Evolutionary conservation across 176 grass and related monocot genomes (phyloP), one percentile per base, ranked within the genome.

Genomic region (Cenchrus americanus): DNA sequence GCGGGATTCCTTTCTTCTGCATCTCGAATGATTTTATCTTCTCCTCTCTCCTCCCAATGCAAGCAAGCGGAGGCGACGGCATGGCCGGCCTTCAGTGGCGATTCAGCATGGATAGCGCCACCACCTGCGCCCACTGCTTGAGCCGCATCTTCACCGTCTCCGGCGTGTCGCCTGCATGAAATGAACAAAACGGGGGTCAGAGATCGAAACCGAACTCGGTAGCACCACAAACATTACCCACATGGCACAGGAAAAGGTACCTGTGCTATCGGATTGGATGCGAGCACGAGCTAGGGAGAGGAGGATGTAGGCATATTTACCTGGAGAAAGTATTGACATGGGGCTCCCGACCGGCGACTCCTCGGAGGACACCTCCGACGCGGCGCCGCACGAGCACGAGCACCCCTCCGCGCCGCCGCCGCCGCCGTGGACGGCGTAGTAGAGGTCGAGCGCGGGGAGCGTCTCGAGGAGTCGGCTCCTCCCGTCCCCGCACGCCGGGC

Each of bases 121-220:
- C 94, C 72, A 97, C 92, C 68, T 97, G 92, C 26, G 94, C 94
- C 94, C 94, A 97, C 81, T 92, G 92, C 88, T 92, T 94, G 83
- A 97, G 79, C 60, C 88, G 88, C 88, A 73, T 89, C 88, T 97
- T 94, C 73, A 90, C 91, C 88, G 85, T 88, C 77, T 97, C 92
- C 70, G 89, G 88, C 27, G 78, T 53, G 47, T 97, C 94, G 22
- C 86, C 94, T 97, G 70, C 65, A 68, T 75, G 23, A 34, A 14
- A 14, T 5, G 17, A 44, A 62, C 17, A 4, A 30, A 21, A 1
- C n/a, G n/a, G 18, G 17, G 41, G 18, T 44, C 47, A 59, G 3
- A n/a, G 12, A 23, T 5, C 1, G 7, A 64, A 58, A 58, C 4
- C 13, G 12, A 14, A 15, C 50, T 73, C 5, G 22, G 57, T 59